Conservation (phyloP, 495 filamentous ascomycete species). For the Evernia prunastri region DNA sequence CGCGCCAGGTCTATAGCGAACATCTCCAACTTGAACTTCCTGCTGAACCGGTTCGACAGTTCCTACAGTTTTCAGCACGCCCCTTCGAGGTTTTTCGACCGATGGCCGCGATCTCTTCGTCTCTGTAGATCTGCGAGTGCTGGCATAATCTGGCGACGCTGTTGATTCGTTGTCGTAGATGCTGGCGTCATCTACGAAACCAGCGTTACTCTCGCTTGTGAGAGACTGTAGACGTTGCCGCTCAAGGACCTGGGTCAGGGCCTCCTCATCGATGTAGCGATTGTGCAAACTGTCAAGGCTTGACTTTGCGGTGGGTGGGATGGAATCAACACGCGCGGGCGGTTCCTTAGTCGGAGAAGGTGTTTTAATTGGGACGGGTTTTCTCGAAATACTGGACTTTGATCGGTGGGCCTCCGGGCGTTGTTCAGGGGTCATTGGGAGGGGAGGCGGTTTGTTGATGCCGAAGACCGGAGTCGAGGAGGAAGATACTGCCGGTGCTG, state of each 20-base stretch:
- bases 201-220: conserved; percentile 22
- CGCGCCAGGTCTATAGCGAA: conserved; percentile 44
- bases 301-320: conserved; percentile 34
- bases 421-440: conserved; percentile 37
- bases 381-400: conserved; percentile 48
- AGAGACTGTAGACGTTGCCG: conserved; percentile 35
- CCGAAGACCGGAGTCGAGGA: not conserved
- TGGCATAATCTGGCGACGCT: conserved; percentile 59
- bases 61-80: conserved; percentile 77
- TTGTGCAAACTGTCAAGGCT: conserved; percentile 60
- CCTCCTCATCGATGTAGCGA: conserved; percentile 58
- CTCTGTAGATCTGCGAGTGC: conserved; percentile 59
- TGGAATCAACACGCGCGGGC: conserved; percentile 5
- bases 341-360: conserved; percentile 10
- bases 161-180: conserved; percentile 47
- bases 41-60: conserved; percentile 43
- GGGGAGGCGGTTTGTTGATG: conserved; percentile 33
- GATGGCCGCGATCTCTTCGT: conserved; percentile 52
- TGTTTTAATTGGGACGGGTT: conserved; percentile 53
- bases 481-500: conserved; percentile 1
- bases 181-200: conserved; percentile 36
- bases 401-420: conserved; percentile 23
- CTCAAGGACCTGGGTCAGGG: conserved; percentile 45
- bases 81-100: conserved; percentile 66
- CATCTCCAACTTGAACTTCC: conserved; percentile 54